Base-by-base conservation (phyloP, 352 stramenopile genomes). In the Globisporangium splendens region DNA sequence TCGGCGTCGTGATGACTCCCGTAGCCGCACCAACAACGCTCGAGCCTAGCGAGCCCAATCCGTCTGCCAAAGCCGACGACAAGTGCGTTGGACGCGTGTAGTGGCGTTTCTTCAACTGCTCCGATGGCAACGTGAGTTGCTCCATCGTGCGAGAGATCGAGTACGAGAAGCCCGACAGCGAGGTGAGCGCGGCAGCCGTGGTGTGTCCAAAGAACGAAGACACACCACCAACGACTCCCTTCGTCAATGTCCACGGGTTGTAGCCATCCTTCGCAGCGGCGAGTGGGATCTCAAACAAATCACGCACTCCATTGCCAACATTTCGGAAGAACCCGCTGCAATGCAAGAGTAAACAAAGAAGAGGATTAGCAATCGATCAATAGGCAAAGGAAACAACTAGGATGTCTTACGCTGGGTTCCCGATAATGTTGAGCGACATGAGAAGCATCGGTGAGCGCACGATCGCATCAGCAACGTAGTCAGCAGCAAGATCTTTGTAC, bases 391-490 rank as follows among this genome's bases (percentile, higher is more conserved):
- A 4, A 58, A 33, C 14, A 21, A 56, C 8, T 1, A 43, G 43
- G 1, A 7, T 28, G n/a, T 76, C 83, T 49, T 88, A 95, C 85
- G 83, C 82, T 61, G 86, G 86, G 54, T 95, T 95, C 22, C 86
- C 86, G 48, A 93, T 63, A 53, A 93, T 88, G 66, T 93, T 92
- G 50, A 95, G 69, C 14, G 86, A 95, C 83, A 93, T 88, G 14
- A 95, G 42, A 24, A 95, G 62, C 66, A 92, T 70, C 6, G 83
- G 86, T 8, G 79, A 89, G 18, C 84, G 74, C 22, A 95, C 80
- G 46, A 95, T 84, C 3, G 85, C 73, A 31, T 95, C 86, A 1
- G 82, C 82, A 3, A 93, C 83, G 50, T 92, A 95, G 44, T 93
- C 76, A 33, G 86, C 86, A 24, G 83, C 86, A 12, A 95, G 60